phyloP scores from a whole-genome alignment of 768 basidiomycete species.

The Leucosporidium scottii region DNA sequence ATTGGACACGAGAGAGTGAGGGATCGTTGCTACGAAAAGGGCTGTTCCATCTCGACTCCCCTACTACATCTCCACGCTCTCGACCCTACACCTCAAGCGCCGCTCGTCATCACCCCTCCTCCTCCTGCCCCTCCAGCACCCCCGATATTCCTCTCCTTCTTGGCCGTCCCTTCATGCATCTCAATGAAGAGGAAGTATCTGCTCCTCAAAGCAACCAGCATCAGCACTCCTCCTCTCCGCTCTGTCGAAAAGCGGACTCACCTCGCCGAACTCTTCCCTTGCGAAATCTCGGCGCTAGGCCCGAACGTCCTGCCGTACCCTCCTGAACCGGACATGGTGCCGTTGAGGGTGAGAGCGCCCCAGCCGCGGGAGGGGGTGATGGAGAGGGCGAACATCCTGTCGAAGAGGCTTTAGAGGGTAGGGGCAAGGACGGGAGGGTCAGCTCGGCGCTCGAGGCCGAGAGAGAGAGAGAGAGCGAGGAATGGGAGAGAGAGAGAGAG shows the following conservation, averaged over 20 bases:
- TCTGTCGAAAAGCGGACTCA: too few species aligned
- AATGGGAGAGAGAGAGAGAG: background rate
- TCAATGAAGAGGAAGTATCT: slow-evolving; percentile 19
- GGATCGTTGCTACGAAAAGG: too few species aligned
- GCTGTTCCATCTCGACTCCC: too few species aligned
- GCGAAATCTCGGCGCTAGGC: background rate
- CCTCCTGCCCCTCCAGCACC: background rate
- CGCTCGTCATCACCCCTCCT: background rate
- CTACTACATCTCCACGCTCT: too few species aligned
- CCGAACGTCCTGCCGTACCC: background rate
- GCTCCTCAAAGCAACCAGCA: too few species aligned
- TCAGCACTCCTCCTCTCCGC: too few species aligned
- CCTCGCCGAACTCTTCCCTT: background rate
- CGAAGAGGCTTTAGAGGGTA: slow-evolving; percentile 2
- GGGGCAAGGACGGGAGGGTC: too few species aligned
- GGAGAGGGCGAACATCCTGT: slow-evolving; percentile 15
- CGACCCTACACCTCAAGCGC: too few species aligned
- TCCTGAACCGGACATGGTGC: background rate
- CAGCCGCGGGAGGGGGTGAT: slow-evolving; percentile 13
- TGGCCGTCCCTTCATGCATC: background rate
- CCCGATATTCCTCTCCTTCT: background rate
- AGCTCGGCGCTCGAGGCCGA: too few species aligned
- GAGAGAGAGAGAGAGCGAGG: too few species aligned
- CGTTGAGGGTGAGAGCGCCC: slow-evolving; percentile 12
- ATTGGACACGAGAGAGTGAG: too few species aligned